phyloP scores from a whole-genome alignment of 2,329 filamentous ascomycete species.

The Colletotrichum endophyticum region DNA sequence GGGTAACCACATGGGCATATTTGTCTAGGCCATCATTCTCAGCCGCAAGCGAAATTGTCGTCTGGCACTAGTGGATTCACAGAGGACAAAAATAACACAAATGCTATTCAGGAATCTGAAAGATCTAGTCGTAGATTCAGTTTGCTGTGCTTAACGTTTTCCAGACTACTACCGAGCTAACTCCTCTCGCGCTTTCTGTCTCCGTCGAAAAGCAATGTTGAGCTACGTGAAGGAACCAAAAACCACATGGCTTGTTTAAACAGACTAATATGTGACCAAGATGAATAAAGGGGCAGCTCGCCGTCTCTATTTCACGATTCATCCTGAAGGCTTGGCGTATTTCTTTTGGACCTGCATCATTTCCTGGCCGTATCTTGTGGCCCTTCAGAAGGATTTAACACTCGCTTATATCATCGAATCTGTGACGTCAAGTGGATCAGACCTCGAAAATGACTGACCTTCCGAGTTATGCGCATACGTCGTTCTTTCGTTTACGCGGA shows the following conservation, averaged over 20 bases:
- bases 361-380: background rate
- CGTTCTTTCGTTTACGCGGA: background rate
- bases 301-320: background rate
- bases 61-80: background rate
- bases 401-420: background rate
- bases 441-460: background rate
- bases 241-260: background rate
- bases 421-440: background rate
- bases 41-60: background rate
- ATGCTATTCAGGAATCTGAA: background rate
- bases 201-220: background rate
- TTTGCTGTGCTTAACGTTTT: background rate
- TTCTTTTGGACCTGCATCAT: background rate
- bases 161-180: fast-evolving
- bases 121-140: background rate
- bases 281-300: background rate
- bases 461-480: background rate
- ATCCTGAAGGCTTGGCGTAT: background rate
- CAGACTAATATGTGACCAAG: background rate
- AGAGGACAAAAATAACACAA: background rate
- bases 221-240: background rate
- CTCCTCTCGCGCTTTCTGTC: background rate
- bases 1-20: background rate
- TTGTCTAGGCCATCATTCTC: background rate
- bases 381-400: background rate